A percentile compares a stretch with the other conserved stretches of the same genome.
These are phyloP conservation scores for Rosa chinensis DNA, from an alignment of 306 rosid genomes.

Conservation along the genomic window DNA sequence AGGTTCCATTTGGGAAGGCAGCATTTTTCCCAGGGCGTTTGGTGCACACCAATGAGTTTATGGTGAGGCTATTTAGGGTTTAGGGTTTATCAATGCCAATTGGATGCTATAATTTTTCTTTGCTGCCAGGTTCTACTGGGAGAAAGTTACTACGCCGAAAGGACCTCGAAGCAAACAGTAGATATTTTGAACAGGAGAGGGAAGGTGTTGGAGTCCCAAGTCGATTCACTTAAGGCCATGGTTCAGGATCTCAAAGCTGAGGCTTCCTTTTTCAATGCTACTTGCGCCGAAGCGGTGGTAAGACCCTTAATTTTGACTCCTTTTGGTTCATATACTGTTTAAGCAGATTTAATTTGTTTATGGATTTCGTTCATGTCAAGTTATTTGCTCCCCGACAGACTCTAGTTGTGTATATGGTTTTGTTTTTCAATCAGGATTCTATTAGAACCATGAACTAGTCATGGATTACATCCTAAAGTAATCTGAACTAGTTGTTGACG, in stretches of 20 bases:
- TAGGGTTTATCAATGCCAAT: not conserved
- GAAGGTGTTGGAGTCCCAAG: constrained; percentile 61
- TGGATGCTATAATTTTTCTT: not conserved
- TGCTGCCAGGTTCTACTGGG: constrained; percentile 87
- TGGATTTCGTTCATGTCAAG: not conserved
- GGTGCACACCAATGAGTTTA: constrained; percentile 85
- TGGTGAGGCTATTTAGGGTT: too few species aligned
- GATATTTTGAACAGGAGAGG: constrained; percentile 83
- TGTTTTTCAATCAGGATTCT: too few species aligned
- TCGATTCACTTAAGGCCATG: constrained; percentile 58
- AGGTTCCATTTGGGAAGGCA: constrained; percentile 98
- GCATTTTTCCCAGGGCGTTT: constrained; percentile 92
- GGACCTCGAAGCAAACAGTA: constrained; percentile 73
- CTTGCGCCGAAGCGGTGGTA: constrained; percentile 33
- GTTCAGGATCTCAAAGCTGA: constrained; percentile 62
- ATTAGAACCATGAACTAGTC: too few species aligned
- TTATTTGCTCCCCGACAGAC: not conserved
- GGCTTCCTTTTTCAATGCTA: constrained; percentile 57
- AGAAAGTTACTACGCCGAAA: constrained; percentile 79
- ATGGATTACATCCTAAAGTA: too few species aligned
- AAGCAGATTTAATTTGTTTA: not conserved
- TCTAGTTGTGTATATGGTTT: not conserved
- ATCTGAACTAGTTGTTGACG: too few species aligned
- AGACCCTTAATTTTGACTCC: not conserved
- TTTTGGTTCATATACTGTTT: not conserved